Evolutionary conservation across 106 monocot genomes (phyloP).

Genomic region (Apostasia shenzhenica): DNA sequence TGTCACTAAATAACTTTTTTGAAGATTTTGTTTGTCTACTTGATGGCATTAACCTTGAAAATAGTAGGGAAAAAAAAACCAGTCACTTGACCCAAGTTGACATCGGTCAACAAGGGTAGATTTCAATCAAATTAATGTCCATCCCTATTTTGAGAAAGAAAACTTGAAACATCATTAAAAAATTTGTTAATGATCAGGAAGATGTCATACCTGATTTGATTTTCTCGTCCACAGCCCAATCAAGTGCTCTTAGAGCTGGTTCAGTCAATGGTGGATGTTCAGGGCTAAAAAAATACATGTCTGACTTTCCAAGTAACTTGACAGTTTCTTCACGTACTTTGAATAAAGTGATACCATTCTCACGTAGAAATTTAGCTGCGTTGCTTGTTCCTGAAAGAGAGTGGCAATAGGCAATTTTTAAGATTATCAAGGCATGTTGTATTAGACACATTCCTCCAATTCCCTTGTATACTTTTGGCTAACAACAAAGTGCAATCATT

Average conservation of each 20-base stretch:
- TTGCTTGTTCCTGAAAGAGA: constrained; percentile 66
- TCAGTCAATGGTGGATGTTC: constrained; percentile 78
- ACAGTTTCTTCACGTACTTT: constrained; percentile 73
- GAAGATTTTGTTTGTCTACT: neutral
- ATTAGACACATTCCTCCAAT: too few species aligned
- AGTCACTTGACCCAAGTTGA: neutral
- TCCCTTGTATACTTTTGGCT: too few species aligned
- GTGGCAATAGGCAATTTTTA: neutral
- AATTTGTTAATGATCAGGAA: neutral
- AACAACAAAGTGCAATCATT: too few species aligned
- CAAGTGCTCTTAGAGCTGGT: constrained; percentile 81
- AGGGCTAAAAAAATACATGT: constrained; percentile 72
- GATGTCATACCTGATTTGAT: constrained; percentile 56
- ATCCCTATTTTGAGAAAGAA: neutral
- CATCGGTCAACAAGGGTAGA: neutral
- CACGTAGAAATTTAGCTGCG: constrained; percentile 71
- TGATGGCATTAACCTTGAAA: neutral
- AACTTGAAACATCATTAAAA: neutral
- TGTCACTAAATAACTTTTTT: too few species aligned
- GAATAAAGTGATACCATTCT: constrained; percentile 69
- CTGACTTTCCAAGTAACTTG: constrained; percentile 80
- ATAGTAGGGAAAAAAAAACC: neutral
- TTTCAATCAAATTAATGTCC: neutral
- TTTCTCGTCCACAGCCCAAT: constrained; percentile 88
- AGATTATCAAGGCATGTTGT: too few species aligned